Conservation (phyloP, 2,329 filamentous ascomycete genomes). For the Domatiomyces globalis region DNA sequence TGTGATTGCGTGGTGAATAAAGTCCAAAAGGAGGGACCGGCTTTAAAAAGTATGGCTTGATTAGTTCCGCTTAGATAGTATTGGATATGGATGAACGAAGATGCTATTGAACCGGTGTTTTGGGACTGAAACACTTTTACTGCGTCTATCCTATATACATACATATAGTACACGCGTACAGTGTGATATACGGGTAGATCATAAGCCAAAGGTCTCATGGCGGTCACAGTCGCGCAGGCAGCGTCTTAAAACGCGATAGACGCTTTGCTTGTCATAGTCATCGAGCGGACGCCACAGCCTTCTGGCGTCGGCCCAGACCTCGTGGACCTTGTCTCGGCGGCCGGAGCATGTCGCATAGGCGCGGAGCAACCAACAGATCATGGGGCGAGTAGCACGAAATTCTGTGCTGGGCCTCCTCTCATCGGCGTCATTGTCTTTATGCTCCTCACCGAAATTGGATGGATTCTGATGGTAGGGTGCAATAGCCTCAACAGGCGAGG, state of each 20-base stretch:
- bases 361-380: constrained; percentile 17
- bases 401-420: not conserved
- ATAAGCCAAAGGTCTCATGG: constrained; percentile 2
- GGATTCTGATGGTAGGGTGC: constrained; percentile 3
- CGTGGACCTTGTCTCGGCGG: constrained; percentile 12
- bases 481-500: constrained; percentile 11
- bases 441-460: not conserved
- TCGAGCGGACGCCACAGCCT: constrained; percentile 15
- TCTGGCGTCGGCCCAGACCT: constrained; percentile 13
- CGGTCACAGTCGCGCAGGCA: constrained; percentile 17
- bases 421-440: not conserved
- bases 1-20: too few relatives aligned
- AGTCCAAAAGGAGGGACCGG: too few relatives aligned
- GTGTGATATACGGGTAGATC: not conserved
- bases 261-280: constrained; percentile 14
- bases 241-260: constrained; percentile 13
- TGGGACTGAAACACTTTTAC: not conserved
- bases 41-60: too few relatives aligned
- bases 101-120: not conserved
- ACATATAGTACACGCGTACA: not conserved
- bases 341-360: constrained; percentile 15
- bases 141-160: not conserved
- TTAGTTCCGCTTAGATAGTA: too few relatives aligned
- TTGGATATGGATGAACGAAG: not conserved
- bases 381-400: constrained; percentile 8